Percentiles rank a stretch among this genome's conserved stretches.
phyloP scores from a whole-genome alignment of 495 filamentous ascomycete species.

The Penicillium cinerascens region DNA sequence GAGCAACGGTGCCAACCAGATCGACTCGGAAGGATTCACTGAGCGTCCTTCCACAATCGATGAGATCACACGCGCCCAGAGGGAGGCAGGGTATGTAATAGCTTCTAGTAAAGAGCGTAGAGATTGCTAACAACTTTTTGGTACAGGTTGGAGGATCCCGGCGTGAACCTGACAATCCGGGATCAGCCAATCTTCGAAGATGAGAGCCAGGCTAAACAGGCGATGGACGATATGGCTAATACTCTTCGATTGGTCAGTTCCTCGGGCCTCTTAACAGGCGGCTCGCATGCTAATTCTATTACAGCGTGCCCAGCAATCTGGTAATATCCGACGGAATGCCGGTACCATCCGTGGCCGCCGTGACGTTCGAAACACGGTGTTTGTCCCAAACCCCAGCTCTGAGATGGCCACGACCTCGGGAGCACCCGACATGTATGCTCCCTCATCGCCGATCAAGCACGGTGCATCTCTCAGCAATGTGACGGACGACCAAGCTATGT shows the following conservation, averaged over 20 bases:
- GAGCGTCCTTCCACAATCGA: constrained; percentile 67
- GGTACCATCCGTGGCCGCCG: constrained; percentile 83
- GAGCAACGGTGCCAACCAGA: constrained; percentile 23
- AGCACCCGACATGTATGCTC: constrained; percentile 21
- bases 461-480: constrained; percentile 45
- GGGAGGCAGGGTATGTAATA: constrained; percentile 59
- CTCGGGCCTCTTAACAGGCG: not conserved
- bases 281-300: not conserved
- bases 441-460: constrained; percentile 37
- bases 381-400: constrained; percentile 55
- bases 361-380: constrained; percentile 87
- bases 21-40: constrained; percentile 61
- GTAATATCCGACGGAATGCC: constrained; percentile 54
- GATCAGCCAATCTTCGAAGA: constrained; percentile 93
- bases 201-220: constrained; percentile 80
- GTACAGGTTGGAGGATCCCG: constrained; percentile 58
- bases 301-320: constrained; percentile 55
- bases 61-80: constrained; percentile 79
- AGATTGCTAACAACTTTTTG: constrained; percentile 17
- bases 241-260: constrained; percentile 64
- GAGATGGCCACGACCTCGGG: constrained; percentile 13
- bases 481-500: constrained; percentile 58
- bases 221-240: constrained; percentile 87
- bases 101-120: not conserved
- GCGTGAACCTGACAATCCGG: constrained; percentile 88